Evolutionary conservation across 495 filamentous ascomycete genomes (phyloP).

Genomic region (Penicillium goetzii): DNA sequence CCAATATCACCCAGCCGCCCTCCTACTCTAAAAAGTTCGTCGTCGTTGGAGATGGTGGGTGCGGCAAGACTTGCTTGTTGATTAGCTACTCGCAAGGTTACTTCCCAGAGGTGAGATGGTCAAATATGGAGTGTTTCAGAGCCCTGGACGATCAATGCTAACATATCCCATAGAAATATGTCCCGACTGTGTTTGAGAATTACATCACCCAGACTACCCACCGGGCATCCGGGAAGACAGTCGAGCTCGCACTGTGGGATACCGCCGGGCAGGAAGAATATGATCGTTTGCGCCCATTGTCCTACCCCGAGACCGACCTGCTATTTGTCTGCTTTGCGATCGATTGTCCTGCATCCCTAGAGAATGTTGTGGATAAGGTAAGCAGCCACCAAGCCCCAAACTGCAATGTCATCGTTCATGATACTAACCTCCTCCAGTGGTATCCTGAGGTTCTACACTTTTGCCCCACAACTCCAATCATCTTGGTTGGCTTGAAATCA

Average conservation of each 20-base stretch:
- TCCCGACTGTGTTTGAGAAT: slow-evolving; percentile 98
- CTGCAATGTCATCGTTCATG: background rate
- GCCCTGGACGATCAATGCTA: background rate
- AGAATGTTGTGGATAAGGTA: slow-evolving; percentile 99
- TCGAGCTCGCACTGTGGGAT: slow-evolving; percentile 97
- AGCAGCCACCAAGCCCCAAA: slow-evolving; percentile 15
- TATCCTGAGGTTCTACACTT: slow-evolving; percentile 99
- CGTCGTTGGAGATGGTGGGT: slow-evolving; percentile 96
- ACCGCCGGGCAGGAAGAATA: slow-evolving; percentile 99
- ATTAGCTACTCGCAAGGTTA: slow-evolving; percentile 98
- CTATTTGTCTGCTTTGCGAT: slow-evolving; percentile 99
- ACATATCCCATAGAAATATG: slow-evolving; percentile 79
- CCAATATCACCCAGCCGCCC: slow-evolving; percentile 83
- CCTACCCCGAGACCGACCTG: slow-evolving; percentile 96
- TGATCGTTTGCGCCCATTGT: slow-evolving; percentile 90
- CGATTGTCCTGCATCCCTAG: slow-evolving; percentile 95
- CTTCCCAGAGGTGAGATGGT: slow-evolving; percentile 83
- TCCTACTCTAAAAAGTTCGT: slow-evolving; percentile 98
- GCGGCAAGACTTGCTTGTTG: slow-evolving; percentile 96
- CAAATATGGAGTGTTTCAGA: background rate
- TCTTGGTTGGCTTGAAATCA: slow-evolving; percentile 94
- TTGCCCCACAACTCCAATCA: slow-evolving; percentile 93
- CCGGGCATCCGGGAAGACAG: slow-evolving; percentile 81
- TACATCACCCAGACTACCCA: slow-evolving; percentile 97
- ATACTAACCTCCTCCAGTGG: slow-evolving; percentile 65